Base-by-base conservation (phyloP, 164 flowering plant genomes). In the Warburgia ugandensis region DNA sequence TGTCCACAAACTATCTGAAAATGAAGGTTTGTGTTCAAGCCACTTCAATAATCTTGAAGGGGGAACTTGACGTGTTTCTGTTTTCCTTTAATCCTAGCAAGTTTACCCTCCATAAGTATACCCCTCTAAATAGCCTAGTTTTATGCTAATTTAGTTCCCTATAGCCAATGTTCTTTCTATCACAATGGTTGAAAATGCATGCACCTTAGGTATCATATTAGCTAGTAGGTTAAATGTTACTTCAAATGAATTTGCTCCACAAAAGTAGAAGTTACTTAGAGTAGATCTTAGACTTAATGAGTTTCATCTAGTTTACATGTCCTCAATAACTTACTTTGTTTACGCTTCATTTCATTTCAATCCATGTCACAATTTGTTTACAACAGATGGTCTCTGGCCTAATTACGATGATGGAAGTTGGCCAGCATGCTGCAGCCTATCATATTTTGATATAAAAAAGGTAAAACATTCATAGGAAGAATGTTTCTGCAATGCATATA, bases 401-500 rank as follows among this genome's bases (percentile, higher is more conserved):
- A 78, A 86, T 54, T 86, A 86, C 61, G 73, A 80, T 65, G 95
- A 83, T 68, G 91, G 86, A 45, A 77, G 74, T 22, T 86, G 95
- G 90, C 95, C 95, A 57, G 60, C 85, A 13, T 86, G 95, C 61
- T 86, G 95, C 55, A 50, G 46, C 11, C 30, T 59, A 37, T 39
- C 75, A 41, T 28, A 13, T 21, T 86, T 86, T 60, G 66, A 86
- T 56, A 35, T 54, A 14, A 79, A 71, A 50, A 78, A 79, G 90
- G 95, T n/a, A n/a, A n/a, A n/a, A n/a, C n/a, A n/a, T n/a, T n/a
- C n/a, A n/a, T n/a, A n/a, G n/a, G n/a, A n/a, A n/a, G n/a, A n/a
- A n/a, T n/a, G n/a, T n/a, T 78, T 37, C 10, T 26, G 1, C 17
- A 10, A 6, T 45, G 48, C 48, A 12, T 45, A 6, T 45, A 3